Percentiles rank a stretch among this genome's conserved stretches.
Evolutionary conservation across 257 asterid species (phyloP).

Genomic region (Solanum chaucha): DNA sequence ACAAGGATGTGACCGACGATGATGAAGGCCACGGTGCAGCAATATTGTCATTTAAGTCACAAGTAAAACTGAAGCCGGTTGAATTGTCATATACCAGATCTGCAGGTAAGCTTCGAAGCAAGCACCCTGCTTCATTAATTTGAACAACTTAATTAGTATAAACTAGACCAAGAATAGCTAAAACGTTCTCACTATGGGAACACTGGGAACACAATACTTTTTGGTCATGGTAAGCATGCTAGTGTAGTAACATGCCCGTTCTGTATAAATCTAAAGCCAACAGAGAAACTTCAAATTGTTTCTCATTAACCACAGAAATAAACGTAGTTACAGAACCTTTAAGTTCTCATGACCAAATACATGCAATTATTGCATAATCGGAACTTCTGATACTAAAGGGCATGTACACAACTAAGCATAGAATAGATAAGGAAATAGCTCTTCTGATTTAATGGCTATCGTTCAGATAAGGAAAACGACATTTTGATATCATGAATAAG

Average conservation of each 20-base stretch:
- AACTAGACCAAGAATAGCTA: neutral
- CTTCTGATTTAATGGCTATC: neutral
- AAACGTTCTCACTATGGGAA: neutral
- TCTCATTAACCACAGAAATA: neutral
- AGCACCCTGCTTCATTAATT: conserved; percentile 50
- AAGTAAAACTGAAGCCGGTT: conserved; percentile 80
- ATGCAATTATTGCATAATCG: neutral
- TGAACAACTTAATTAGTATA: neutral
- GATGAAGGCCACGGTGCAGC: conserved; percentile 99
- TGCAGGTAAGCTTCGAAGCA: conserved; percentile 77
- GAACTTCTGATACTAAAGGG: neutral
- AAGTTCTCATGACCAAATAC: neutral
- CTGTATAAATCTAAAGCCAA: neutral
- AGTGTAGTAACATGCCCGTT: neutral
- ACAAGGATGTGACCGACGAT: conserved; percentile 59
- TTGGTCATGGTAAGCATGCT: neutral
- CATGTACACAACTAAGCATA: neutral
- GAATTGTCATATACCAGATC: conserved; percentile 79
- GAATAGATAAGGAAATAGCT: neutral
- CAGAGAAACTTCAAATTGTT: neutral
- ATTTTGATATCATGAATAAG: neutral
- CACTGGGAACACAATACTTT: neutral
- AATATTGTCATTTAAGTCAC: conserved; percentile 84
- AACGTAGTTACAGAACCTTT: neutral
- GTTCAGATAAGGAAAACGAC: neutral